Evolutionary conservation across 2,329 filamentous ascomycete genomes (phyloP), one percentile per base, ranked within the genome.

Genomic region (Hymenoscyphus salicellus): DNA sequence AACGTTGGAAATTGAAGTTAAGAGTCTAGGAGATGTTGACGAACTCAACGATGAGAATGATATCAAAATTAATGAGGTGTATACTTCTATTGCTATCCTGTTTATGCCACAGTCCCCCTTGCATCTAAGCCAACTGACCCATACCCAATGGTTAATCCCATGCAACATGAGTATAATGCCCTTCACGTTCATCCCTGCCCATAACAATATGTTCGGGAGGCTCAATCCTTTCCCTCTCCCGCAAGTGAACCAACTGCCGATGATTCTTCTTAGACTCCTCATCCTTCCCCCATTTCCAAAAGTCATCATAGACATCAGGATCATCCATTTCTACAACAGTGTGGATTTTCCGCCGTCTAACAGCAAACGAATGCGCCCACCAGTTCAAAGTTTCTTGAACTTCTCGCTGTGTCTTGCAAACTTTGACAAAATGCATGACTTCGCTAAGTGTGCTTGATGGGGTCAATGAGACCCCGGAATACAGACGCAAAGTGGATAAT

Each of bases 241-340:
- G 8, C n/a, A 65, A 36, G 3, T 23, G 46, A 38, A 49, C 56
- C 33, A 70, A 30, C 2, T 59, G 46, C 6, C 63, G 55, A 26
- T 65, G 60, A 58, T 67, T 70, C 23, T 61, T 70, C 63, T 63
- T 66, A 30, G 36, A 46, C 30, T 67, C 62, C 8, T 64, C 63
- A 57, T 57, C 60, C 1, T 49, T 49, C 17, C 28, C 58, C 1
- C 63, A 56, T 16, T 32, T 62, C 71, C 69, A 73, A 2, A 72
- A 60, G 7, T 62, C 36, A 3, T 58, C 41, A 59, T 71, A 71
- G 2, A 52, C 38, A 17, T 49, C 58, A 65, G 62, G 66, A 62
- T 71, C 68, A 46, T 73, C 72, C 32, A 66, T 68, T 17, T 65
- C 38, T 7, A 73, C 63, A 36, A 67, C 62, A 30, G 72, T 64